Percentiles rank a stretch among this genome's conserved stretches.
These are phyloP conservation scores for Aspergillus leporis DNA, from an alignment of 495 filamentous ascomycete genomes.

Conservation along the genomic window DNA sequence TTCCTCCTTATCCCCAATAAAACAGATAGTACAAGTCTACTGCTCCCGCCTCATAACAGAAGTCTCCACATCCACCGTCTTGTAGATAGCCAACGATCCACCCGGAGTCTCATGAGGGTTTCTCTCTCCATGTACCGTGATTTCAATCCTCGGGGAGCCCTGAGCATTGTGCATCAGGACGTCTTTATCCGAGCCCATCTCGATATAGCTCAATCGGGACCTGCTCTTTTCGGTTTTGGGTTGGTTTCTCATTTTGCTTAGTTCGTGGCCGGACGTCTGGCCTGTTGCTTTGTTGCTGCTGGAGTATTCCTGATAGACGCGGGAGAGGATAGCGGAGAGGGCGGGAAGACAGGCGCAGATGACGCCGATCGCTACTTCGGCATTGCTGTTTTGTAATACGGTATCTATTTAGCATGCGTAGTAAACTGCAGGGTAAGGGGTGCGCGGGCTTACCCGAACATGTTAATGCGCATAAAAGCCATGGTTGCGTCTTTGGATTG, in stretches of 20 bases:
- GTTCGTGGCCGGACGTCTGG: slow-evolving; percentile 18
- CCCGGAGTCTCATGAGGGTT: neutral
- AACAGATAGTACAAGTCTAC: neutral
- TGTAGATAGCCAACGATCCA: slow-evolving; percentile 23
- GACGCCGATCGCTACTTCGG: slow-evolving; percentile 40
- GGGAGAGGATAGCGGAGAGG: slow-evolving; percentile 29
- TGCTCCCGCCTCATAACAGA: slow-evolving; percentile 14
- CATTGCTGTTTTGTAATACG: slow-evolving; percentile 18
- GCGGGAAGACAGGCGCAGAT: slow-evolving; percentile 43
- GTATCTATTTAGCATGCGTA: neutral
- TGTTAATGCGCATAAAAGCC: slow-evolving; percentile 38
- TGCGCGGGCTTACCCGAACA: slow-evolving; percentile 32
- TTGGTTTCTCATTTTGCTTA: slow-evolving; percentile 21
- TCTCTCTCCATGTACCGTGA: slow-evolving; percentile 18
- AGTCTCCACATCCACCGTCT: slow-evolving; percentile 28
- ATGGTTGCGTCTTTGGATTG: slow-evolving; percentile 33
- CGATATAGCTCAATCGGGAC: slow-evolving; percentile 18
- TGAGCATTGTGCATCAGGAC: slow-evolving; percentile 29
- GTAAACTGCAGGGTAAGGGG: neutral
- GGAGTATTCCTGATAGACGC: slow-evolving; percentile 25
- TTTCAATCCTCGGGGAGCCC: slow-evolving; percentile 27
- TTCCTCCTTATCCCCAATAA: too few relatives aligned
- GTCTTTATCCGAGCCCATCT: slow-evolving; percentile 25
- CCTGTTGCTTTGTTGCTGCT: slow-evolving; percentile 15
- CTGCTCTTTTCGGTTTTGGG: slow-evolving; percentile 7